A percentile compares a stretch with the other conserved stretches of the same genome.
These are phyloP conservation scores for Blyttiomyces sp. DNA, from an alignment of 371 early-diverging fungal species.

Conservation along the genomic window DNA sequence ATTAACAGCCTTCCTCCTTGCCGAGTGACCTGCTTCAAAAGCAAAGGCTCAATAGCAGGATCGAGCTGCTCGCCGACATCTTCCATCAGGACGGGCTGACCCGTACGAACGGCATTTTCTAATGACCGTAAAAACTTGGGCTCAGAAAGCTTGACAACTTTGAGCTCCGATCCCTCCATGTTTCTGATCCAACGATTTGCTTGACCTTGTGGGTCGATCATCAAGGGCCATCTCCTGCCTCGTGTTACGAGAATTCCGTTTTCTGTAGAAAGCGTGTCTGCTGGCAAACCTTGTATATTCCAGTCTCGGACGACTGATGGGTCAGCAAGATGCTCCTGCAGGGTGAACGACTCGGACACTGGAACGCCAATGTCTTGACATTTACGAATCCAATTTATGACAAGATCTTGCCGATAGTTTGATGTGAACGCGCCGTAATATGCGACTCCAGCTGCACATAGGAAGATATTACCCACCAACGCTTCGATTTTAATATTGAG, in stretches of 20 bases:
- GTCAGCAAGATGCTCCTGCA: constrained; percentile 37
- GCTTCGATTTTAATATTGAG: constrained; percentile 33
- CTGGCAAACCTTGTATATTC: constrained; percentile 47
- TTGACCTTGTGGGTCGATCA: constrained; percentile 53
- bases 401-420: constrained; percentile 32
- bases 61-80: constrained; percentile 47
- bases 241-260: constrained; percentile 45
- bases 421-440: constrained; percentile 46
- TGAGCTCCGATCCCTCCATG: constrained; percentile 36
- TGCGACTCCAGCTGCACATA: constrained; percentile 39
- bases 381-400: constrained; percentile 29
- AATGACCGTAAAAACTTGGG: constrained; percentile 41
- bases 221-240: constrained; percentile 47
- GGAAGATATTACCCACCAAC: constrained; percentile 44
- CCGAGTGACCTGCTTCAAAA: constrained; percentile 42
- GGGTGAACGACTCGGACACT: constrained; percentile 35
- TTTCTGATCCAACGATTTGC: constrained; percentile 49
- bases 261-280: constrained; percentile 44
- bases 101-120: constrained; percentile 45
- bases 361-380: constrained; percentile 39
- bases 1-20: constrained; percentile 42
- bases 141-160: constrained; percentile 41
- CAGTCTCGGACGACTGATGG: constrained; percentile 45
- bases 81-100: constrained; percentile 43
- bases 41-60: constrained; percentile 42